These are phyloP conservation scores for Fusarium musae DNA, from an alignment of 2,329 filamentous ascomycete species.

Conservation along the genomic window DNA sequence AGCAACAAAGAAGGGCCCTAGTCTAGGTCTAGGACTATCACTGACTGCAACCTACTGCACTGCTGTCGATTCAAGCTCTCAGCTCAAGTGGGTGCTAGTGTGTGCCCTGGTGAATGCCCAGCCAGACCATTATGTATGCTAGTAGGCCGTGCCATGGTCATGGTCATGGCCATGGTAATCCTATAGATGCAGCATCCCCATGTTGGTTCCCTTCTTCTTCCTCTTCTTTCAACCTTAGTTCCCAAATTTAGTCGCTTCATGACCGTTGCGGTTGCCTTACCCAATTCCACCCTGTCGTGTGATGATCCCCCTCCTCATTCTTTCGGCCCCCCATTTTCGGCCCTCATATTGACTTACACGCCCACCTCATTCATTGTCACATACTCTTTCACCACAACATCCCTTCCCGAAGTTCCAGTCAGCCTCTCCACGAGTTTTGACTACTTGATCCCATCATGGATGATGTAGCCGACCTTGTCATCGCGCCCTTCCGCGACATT, in stretches of 20 bases:
- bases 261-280: conserved; percentile 11
- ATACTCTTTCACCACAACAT: conserved; percentile 3
- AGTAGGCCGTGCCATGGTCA: conserved; percentile 8
- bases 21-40: neutral
- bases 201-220: conserved; percentile 16
- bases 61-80: conserved; percentile 19
- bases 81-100: conserved; percentile 23
- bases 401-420: neutral
- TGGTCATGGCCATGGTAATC: neutral
- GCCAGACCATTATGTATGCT: conserved; percentile 21
- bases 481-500: conserved; percentile 63
- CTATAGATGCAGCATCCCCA: conserved; percentile 17
- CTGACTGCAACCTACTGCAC: conserved; percentile 16
- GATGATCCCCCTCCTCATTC: conserved; percentile 27
- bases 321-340: conserved; percentile 18
- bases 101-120: conserved; percentile 33
- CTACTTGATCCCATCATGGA: conserved; percentile 49
- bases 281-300: conserved; percentile 33
- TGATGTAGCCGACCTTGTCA: conserved; percentile 56
- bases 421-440: neutral
- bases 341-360: conserved; percentile 45
- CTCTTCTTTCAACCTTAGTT: conserved; percentile 6
- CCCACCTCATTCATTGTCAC: conserved; percentile 22
- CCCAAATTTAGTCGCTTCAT: conserved; percentile 2
- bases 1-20: conserved; percentile 17